Base-by-base conservation (phyloP, 2,329 filamentous ascomycete species). In the Aspergillus hortae region DNA sequence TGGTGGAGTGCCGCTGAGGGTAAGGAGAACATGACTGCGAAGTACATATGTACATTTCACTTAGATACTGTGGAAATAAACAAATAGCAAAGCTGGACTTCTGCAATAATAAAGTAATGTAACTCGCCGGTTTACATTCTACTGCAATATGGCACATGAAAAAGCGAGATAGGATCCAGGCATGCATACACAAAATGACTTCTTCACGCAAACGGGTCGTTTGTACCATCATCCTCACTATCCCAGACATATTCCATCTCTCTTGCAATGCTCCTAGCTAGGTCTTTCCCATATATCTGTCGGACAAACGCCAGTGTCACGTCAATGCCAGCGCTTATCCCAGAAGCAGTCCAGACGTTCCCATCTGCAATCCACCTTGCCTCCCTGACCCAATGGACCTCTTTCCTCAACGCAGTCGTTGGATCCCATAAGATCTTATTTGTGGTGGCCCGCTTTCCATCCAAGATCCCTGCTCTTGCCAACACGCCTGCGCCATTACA, bases 351-450 rank as follows among this genome's bases (percentile, higher is more conserved):
- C 84, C 85, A 89, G 6, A 87, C 71, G 53, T 87, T 85, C 4
- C 81, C 84, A 66, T 88, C 85, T 0, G 76, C 72, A 0, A 87
- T 80, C 81, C 83, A 89, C 35, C 86, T 75, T 17, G 86, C 86
- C 30, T 77, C 74, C 0, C 74, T 68, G 21, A 85, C 75, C 86
- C 86, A 89, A 0, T 80, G 66, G 0, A 85, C 81, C 0, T 75
- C 69, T 0, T 77, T 70, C 63, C 2, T 70, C 78, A 7, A 81
- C 33, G 33, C 33, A 35, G n/a, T 35, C 33, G 33, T 35, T 35
- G 33, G n/a, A 6, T 77, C 56, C 67, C 67, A 9, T 68, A 66
- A 74, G 80, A 88, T 67, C 68, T 89, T 89, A 64, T 89, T 89
- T 14, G 82, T 86, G 3, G 87, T 89, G 4, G 84, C 87, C 14